A percentile compares a stretch with the other conserved stretches of the same genome.
Conservation (phyloP, 257 asterid genomes). For the Scutellaria minor region DNA sequence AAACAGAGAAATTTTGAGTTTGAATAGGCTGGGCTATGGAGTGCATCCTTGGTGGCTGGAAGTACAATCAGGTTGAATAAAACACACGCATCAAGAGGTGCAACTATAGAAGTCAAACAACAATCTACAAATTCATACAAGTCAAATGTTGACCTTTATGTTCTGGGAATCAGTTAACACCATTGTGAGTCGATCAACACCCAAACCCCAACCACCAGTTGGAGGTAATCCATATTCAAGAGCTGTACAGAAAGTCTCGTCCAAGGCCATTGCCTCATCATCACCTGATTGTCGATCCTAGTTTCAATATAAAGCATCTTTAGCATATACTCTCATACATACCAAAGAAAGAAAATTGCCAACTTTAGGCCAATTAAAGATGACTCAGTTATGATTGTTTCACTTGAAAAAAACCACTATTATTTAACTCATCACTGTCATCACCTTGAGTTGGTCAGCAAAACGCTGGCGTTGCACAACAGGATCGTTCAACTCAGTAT, state of each 20-base stretch:
- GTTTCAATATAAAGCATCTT: conserved; percentile 24
- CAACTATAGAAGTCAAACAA: no score
- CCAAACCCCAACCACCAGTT: conserved; percentile 97
- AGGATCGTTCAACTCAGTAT: conserved; percentile 95
- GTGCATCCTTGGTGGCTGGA: no score
- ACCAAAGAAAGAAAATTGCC: neutral
- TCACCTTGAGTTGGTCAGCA: conserved; percentile 93
- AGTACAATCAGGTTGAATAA: no score
- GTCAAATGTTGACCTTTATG: conserved; percentile 61
- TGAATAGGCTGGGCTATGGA: no score
- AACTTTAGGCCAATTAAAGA: neutral
- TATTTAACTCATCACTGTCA: neutral
- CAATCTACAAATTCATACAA: no score
- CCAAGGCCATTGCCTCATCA: conserved; percentile 99
- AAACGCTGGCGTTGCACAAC: conserved; percentile 95
- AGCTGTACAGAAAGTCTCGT: conserved; percentile 81
- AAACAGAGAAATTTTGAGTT: no score
- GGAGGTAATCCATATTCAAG: conserved; percentile 98
- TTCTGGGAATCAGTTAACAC: conserved; percentile 90
- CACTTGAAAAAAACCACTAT: no score
- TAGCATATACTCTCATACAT: neutral
- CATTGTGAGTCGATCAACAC: conserved; percentile 86
- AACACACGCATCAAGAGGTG: no score
- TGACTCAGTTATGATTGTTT: no score
- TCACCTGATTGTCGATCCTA: conserved; percentile 97